Evolutionary conservation across 139 green algal genomes (phyloP).

Genomic region (Edaphochlamys debaryana): DNA sequence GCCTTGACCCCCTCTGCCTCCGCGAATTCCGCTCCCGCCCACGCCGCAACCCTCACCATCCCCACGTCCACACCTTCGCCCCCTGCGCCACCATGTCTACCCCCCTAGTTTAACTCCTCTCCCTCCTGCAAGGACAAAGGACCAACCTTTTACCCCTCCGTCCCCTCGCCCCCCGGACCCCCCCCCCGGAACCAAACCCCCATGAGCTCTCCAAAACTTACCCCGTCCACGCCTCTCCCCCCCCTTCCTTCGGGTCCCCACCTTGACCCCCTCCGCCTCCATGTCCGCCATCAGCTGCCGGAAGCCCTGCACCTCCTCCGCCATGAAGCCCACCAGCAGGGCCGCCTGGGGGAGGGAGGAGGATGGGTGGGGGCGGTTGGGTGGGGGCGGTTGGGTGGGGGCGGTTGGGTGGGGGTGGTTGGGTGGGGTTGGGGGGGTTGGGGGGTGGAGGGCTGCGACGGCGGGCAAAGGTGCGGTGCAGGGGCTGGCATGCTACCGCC

Average conservation of each 20-base stretch:
- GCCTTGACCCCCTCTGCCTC: too few relatives aligned
- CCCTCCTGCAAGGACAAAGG: too few relatives aligned
- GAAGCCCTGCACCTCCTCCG: constrained; percentile 49
- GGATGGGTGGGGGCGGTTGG: background rate
- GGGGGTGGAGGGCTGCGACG: background rate
- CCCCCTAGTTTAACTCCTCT: too few relatives aligned
- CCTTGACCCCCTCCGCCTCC: constrained; percentile 62
- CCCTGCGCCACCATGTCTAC: too few relatives aligned
- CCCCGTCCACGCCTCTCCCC: too few relatives aligned
- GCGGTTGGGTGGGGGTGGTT: background rate
- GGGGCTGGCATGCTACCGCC: background rate
- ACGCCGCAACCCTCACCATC: too few relatives aligned
- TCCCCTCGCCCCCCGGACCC: too few relatives aligned
- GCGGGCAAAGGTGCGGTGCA: background rate
- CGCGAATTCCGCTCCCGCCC: too few relatives aligned
- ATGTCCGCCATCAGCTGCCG: constrained; percentile 44
- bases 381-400: background rate
- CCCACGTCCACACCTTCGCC: too few relatives aligned
- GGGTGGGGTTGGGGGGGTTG: background rate
- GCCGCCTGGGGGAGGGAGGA: constrained; percentile 3
- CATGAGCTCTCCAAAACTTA: too few relatives aligned
- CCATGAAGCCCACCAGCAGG: constrained; percentile 50
- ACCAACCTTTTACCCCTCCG: too few relatives aligned
- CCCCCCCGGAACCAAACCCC: too few relatives aligned
- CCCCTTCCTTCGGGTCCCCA: background rate